Percentiles rank a stretch among this genome's conserved stretches.
Evolutionary conservation across 176 grass and related monocot species (phyloP).

Genomic region (Carex scoparia): DNA sequence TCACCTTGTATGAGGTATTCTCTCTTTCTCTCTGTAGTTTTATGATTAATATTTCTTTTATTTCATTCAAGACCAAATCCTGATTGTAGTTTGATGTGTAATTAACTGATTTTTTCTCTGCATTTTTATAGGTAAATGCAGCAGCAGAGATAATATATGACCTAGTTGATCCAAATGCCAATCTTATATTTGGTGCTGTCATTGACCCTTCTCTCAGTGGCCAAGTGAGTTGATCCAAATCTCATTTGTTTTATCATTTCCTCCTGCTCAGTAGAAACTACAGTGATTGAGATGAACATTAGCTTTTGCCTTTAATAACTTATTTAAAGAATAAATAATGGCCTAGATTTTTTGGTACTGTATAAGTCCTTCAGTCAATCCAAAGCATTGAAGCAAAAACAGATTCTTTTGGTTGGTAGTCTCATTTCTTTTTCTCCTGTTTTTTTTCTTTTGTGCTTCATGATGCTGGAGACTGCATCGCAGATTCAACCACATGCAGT

Average conservation of each 20-base stretch:
- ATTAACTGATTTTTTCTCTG: conserved; percentile 11
- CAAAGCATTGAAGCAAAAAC: background rate
- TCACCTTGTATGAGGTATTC: conserved; percentile 82
- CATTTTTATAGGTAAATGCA: conserved; percentile 69
- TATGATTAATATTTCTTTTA: background rate
- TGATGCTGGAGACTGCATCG: background rate
- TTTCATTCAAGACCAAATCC: conserved; percentile 4
- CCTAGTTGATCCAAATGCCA: conserved; percentile 96
- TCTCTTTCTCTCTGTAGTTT: conserved; percentile 22
- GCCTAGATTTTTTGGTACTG: background rate
- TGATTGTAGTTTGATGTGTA: background rate
- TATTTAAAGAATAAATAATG: background rate
- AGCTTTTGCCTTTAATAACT: background rate
- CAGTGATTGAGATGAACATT: background rate
- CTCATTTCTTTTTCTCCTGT: background rate
- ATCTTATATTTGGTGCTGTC: conserved; percentile 98
- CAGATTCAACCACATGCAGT: background rate
- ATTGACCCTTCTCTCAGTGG: conserved; percentile 86
- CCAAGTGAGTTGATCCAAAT: conserved; percentile 51
- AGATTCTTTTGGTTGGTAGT: background rate
- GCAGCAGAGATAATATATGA: conserved; percentile 97
- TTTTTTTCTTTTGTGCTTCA: too few species aligned
- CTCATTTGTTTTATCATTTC: conserved; percentile 21
- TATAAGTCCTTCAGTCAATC: background rate
- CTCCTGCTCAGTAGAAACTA: background rate